Evolutionary conservation across 257 asterid genomes (phyloP).

Genomic region (Jacaranda mimosifolia): DNA sequence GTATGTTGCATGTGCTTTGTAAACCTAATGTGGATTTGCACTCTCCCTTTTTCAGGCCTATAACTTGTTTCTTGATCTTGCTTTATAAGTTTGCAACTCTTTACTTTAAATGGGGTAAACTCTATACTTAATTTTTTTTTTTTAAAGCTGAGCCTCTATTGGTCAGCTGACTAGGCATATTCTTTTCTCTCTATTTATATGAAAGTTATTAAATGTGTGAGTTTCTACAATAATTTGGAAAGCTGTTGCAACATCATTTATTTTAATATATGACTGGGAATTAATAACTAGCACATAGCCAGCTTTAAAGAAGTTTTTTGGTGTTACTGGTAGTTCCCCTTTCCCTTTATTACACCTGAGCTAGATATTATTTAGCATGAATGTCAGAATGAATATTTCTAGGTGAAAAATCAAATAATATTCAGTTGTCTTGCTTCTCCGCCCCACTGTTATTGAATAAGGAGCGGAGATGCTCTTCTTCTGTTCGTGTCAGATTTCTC

Average conservation of each 20-base stretch:
- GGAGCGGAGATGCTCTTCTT: neutral
- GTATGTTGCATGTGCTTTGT: neutral
- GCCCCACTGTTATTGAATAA: neutral
- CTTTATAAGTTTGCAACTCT: neutral
- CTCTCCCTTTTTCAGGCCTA: neutral
- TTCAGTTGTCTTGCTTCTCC: neutral
- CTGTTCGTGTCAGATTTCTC: neutral
- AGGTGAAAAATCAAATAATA: neutral
- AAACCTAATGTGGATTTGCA: constrained; percentile 1
- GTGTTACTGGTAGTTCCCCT: constrained; percentile 6
- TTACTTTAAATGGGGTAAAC: neutral
- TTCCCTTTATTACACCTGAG: neutral
- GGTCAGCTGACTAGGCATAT: neutral
- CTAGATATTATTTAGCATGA: constrained; percentile 15
- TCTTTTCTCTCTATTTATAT: constrained; percentile 4
- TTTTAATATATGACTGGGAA: neutral
- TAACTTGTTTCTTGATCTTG: neutral
- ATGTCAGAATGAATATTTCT: neutral
- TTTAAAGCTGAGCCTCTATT: neutral
- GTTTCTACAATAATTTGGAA: neutral
- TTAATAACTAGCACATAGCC: neutral
- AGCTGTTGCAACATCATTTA: neutral
- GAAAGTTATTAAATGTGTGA: constrained; percentile 4
- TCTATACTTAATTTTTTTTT: neutral
- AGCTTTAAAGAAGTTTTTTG: neutral